Evolutionary conservation across 176 grass and related monocot species (phyloP), one percentile per base, ranked within the genome.

Genomic region (Cenchrus americanus): DNA sequence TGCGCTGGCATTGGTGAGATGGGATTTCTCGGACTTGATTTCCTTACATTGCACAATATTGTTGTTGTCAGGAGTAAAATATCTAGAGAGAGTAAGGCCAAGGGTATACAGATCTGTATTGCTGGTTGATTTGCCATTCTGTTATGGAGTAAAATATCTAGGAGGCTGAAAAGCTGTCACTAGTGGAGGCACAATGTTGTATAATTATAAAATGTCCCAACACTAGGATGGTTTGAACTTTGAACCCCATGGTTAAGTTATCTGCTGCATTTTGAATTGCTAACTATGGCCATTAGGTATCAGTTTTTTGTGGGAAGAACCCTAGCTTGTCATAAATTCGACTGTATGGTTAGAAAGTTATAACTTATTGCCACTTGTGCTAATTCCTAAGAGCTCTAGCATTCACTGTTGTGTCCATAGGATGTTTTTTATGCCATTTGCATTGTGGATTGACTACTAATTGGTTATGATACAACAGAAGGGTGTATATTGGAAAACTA

Each of bases 1-100:
- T 99, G 97, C 60, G 80, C 91, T 30, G 97, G 93, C 32, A 86
- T 99, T 50, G 97, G 97, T 99, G 82, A 58, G 87, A 55, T 75
- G 84, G 30, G 78, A 49, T 71, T 46, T 76, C 51, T 67, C 37
- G 48, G 7, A 83, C 34, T 62, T 73, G 76, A 49, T 8, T 64
- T 63, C 27, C 24, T 42, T 72, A 58, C 66, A n/a, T 55, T 24
- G 10, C 77, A 6, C 46, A 18, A 18, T 57, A 30, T 46, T 54
- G 46, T 23, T 78, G 26, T 48, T 59, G 59, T 62, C 70, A 46
- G 18, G 12, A 55, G 8, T 30, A 41, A 55, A 41, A 14, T 14
- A 67, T 65, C 1, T 65, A 8, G 32, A 22, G 26, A 62, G 44
- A 66, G 14, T 22, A 32, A 30, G 0, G 27, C 24, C 10, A 77